Percentiles rank a stretch among this genome's conserved stretches.
These are phyloP conservation scores for Begonia masoniana DNA, from an alignment of 306 rosid genomes.

Conservation along the genomic window DNA sequence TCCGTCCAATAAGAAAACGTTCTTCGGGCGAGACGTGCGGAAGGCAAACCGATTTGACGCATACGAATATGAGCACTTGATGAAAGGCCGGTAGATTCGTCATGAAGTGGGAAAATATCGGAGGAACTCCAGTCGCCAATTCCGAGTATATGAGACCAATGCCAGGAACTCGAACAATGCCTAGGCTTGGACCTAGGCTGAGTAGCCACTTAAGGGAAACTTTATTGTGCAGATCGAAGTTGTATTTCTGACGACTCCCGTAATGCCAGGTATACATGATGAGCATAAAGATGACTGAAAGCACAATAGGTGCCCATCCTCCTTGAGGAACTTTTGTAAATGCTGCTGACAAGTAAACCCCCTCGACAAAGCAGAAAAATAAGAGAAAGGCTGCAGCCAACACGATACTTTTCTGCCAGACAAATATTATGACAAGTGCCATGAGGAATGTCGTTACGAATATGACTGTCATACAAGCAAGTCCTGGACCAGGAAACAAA, in stretches of 20 bases:
- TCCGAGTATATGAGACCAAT: conserved; percentile 82
- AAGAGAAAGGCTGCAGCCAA: conserved; percentile 40
- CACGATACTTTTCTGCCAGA: conserved; percentile 56
- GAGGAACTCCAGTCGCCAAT: conserved; percentile 72
- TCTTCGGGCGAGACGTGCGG: conserved; percentile 79
- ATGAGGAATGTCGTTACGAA: conserved; percentile 68
- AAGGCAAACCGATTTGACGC: conserved; percentile 79
- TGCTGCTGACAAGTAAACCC: conserved; percentile 61
- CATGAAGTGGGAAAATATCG: conserved; percentile 84
- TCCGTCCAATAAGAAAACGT: conserved; percentile 71
- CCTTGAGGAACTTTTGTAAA: conserved; percentile 78
- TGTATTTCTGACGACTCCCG: conserved; percentile 66
- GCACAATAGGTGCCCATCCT: conserved; percentile 81
- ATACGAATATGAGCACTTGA: conserved; percentile 67
- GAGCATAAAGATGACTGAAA: conserved; percentile 47
- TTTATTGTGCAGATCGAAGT: conserved; percentile 67
- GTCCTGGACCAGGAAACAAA: conserved; percentile 34
- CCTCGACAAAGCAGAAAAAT: conserved; percentile 71
- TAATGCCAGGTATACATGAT: conserved; percentile 81
- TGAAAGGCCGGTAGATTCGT: conserved; percentile 91
- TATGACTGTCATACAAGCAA: conserved; percentile 75
- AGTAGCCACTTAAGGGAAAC: conserved; percentile 80
- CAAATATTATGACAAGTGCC: conserved; percentile 56
- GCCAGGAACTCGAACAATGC: conserved; percentile 87
- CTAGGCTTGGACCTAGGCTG: conserved; percentile 79